phyloP scores from a whole-genome alignment of 352 stramenopile species.

The Globisporangium nagaii region DNA sequence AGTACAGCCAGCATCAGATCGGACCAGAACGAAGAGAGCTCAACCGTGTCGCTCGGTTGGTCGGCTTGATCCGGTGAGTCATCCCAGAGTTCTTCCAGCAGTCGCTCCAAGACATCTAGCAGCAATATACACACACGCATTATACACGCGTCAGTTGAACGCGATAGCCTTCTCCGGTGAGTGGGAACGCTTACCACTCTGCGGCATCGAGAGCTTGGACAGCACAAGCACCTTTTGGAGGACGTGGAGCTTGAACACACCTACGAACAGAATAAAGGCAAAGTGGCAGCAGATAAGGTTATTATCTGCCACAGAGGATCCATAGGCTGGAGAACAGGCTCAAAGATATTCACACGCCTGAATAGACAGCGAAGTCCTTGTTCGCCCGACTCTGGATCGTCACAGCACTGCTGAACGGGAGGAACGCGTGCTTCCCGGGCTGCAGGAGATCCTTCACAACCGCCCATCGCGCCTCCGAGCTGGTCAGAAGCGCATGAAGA shows the following conservation, averaged over 20 bases:
- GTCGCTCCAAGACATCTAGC: slow-evolving; percentile 26
- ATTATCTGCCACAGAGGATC: neutral
- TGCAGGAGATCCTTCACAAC: slow-evolving; percentile 41
- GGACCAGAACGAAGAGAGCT: slow-evolving; percentile 23
- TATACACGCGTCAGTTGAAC: neutral
- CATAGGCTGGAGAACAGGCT: too few relatives aligned
- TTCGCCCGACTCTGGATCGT: neutral
- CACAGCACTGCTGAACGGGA: slow-evolving; percentile 23
- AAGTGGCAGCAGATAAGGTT: too few relatives aligned
- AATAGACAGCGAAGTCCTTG: slow-evolving; percentile 13
- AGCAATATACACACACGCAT: neutral
- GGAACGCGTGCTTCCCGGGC: slow-evolving; percentile 24
- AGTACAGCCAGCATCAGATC: neutral
- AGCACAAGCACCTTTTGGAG: slow-evolving; percentile 26
- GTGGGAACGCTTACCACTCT: slow-evolving; percentile 6
- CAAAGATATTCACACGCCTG: too few relatives aligned
- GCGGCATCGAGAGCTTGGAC: slow-evolving; percentile 20
- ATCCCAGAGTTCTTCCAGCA: slow-evolving; percentile 29
- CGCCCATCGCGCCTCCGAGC: slow-evolving; percentile 34
- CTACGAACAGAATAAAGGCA: too few relatives aligned
- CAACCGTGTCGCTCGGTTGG: slow-evolving; percentile 12
- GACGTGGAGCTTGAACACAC: slow-evolving; percentile 24
- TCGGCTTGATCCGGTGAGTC: neutral
- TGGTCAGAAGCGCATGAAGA: slow-evolving; percentile 1
- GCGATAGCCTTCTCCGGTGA: too few relatives aligned